Base-by-base conservation (phyloP, 2,329 filamentous ascomycete genomes). In the Aureobasidium mangrovei region DNA sequence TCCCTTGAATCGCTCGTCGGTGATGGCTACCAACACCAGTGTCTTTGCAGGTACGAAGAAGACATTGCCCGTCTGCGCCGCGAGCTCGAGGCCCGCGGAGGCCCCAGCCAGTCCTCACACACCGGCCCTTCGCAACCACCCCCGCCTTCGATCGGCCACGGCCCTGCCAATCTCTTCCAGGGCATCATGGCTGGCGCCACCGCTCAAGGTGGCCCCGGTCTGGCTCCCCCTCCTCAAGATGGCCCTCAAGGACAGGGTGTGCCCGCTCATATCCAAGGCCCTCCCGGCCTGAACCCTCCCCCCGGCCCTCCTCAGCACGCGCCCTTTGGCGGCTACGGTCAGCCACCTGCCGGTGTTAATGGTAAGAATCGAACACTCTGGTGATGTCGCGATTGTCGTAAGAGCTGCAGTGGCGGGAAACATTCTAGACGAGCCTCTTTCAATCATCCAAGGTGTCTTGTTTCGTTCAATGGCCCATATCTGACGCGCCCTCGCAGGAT, bases 101-200 rank as follows among this genome's bases (percentile, higher is more conserved):
- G 83, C 24, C 77, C 80, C 59, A 70, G 76, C 38, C 77, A 80
- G 61, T 80, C 84, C 60, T 82, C 85, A 58, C 85, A 89, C 59
- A 82, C 82, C 61, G 88, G 85, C 41, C 86, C 89, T 55, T 84
- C 87, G 46, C 88, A 93, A 71, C 86, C 89, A 59, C 86, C 87
- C 58, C 91, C 93, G 35, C 91, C 84, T 35, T 75, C 88, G 47
- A 87, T 97, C 62, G 88, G 90, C 29, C 87, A 94, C 65, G 91
- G 91, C 28, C 83, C 83, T 54, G 91, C 86, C 68, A 93, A 94
- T 65, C 79, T 97, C 39, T 97, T 98, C 67, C 90, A 89, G 62
- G 90, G 89, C 55, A 95, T 97, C 67, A 97, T 98, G 88, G 83
- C 91, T 54, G 91, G 91, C 60, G 83, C 84, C 70, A 83, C 80